Conservation (phyloP, 108 stramenopile genomes). For the Cyclotella choctawhatcheeana region DNA sequence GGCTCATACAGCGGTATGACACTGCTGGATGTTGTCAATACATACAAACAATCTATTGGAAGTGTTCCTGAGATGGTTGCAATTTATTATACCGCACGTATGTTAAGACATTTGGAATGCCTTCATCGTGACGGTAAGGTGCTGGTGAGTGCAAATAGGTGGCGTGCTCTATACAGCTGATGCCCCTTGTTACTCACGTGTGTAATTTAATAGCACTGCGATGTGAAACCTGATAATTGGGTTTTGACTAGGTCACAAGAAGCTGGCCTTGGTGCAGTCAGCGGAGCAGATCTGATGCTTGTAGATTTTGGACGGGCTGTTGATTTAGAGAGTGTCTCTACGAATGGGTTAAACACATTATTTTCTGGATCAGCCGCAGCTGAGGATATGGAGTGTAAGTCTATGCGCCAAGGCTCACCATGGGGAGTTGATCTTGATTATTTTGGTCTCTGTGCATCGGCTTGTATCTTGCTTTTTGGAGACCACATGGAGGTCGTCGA, state of each 20-base stretch:
- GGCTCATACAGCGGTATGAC: conserved; percentile 74
- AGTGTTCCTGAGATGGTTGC: conserved; percentile 77
- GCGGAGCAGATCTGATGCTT: conserved; percentile 66
- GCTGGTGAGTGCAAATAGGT: conserved; percentile 63
- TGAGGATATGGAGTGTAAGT: conserved; percentile 71
- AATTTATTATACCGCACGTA: conserved; percentile 74
- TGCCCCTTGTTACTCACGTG: too few relatives aligned
- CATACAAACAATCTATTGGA: conserved; percentile 59
- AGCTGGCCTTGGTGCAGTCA: conserved; percentile 33
- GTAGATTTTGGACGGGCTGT: conserved; percentile 86
- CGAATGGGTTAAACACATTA: conserved; percentile 29
- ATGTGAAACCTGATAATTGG: conserved; percentile 89
- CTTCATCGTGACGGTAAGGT: conserved; percentile 81
- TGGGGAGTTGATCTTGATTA: conserved; percentile 86
- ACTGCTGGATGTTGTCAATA: conserved; percentile 77
- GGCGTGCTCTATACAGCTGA: too few relatives aligned
- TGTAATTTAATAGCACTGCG: conserved; percentile 61
- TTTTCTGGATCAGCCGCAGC: conserved; percentile 61
- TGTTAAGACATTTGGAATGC: conserved; percentile 68
- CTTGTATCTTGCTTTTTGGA: conserved; percentile 74
- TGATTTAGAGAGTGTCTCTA: conserved; percentile 52
- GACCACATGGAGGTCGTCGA: conserved; percentile 60
- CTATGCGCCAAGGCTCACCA: conserved; percentile 67
- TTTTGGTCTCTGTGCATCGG: conserved; percentile 69
- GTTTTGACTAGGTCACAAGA: conserved; percentile 55